These are phyloP conservation scores for Cordyceps pruinosa DNA, from an alignment of 2,329 filamentous ascomycete species.

Conservation along the genomic window DNA sequence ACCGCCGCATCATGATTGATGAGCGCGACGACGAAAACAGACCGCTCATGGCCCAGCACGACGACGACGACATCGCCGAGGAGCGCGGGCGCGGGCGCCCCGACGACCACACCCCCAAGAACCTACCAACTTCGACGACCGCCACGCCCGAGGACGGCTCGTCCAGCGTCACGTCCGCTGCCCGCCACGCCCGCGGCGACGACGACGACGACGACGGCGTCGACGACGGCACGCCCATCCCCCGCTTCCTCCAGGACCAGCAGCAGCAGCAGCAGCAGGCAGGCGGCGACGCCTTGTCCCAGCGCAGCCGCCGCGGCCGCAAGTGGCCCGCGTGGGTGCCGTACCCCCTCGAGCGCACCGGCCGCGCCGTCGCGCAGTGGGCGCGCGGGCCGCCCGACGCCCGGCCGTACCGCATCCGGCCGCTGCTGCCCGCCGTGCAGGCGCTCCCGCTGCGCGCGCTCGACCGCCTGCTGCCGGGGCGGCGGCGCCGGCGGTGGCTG, in stretches of 20 bases:
- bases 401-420: constrained; percentile 41
- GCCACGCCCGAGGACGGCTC: constrained; percentile 2
- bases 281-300: background rate
- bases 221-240: constrained; percentile 47
- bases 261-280: constrained; percentile 6
- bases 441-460: constrained; percentile 57
- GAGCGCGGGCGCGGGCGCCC: background rate
- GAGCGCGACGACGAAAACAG: constrained; percentile 17
- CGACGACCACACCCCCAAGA: background rate
- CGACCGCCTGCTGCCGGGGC: constrained; percentile 54
- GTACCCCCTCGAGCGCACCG: constrained; percentile 43
- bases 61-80: constrained; percentile 1
- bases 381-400: constrained; percentile 49
- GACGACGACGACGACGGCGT: constrained; percentile 14
- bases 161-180: constrained; percentile 15
- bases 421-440: constrained; percentile 60
- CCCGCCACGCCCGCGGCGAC: constrained; percentile 6
- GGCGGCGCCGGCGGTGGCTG: constrained; percentile 51
- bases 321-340: constrained; percentile 54
- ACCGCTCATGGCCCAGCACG: constrained; percentile 18
- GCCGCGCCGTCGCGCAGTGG: constrained; percentile 41
- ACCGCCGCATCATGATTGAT: constrained; percentile 14
- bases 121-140: constrained; percentile 5
- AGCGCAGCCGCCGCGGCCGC: constrained; percentile 19
- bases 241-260: constrained; percentile 54